Percentiles rank a stretch among this genome's conserved stretches.
Conservation (phyloP, 73 alveolate genomes). For the Uronychia binucleata region DNA sequence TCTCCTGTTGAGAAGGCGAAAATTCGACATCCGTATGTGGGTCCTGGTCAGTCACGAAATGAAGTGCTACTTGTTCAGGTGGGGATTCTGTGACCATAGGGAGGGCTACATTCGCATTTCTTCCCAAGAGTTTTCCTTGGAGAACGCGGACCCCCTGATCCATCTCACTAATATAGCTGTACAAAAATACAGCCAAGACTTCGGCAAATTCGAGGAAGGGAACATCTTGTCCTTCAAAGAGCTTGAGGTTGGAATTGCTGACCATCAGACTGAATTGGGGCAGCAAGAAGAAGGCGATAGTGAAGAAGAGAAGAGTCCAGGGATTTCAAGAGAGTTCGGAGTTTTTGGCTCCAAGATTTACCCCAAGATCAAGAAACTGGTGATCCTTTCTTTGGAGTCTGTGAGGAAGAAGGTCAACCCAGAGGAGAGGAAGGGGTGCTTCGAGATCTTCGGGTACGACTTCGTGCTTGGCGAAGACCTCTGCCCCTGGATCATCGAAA, state of each 20-base stretch:
- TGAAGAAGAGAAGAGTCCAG: too few species aligned
- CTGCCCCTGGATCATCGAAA: slow-evolving; percentile 28
- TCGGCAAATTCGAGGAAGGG: slow-evolving; percentile 91
- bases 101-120: slow-evolving; percentile 95
- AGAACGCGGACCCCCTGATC: too few species aligned
- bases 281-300: too few species aligned
- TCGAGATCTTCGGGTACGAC: slow-evolving; percentile 54
- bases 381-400: slow-evolving; percentile 10
- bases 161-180: slow-evolving; percentile 95
- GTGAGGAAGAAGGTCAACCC: slow-evolving; percentile 35
- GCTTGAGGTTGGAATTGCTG: too few species aligned
- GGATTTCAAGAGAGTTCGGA: too few species aligned
- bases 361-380: slow-evolving; percentile 33
- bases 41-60: slow-evolving; percentile 82
- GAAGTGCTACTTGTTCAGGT: slow-evolving; percentile 83
- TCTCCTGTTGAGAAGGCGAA: slow-evolving; percentile 76
- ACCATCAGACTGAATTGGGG: too few species aligned
- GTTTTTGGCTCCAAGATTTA: too few species aligned
- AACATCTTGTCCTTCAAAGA: slow-evolving; percentile 71
- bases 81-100: too few species aligned
- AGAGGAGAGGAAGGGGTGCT: slow-evolving; percentile 23
- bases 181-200: slow-evolving; percentile 78
- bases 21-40: slow-evolving; percentile 93
- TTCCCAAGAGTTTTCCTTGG: slow-evolving; percentile 56
- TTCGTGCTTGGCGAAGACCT: slow-evolving; percentile 19